Conservation (phyloP, 148 eudicot genomes). For the Tetragonia tetragonoides region DNA sequence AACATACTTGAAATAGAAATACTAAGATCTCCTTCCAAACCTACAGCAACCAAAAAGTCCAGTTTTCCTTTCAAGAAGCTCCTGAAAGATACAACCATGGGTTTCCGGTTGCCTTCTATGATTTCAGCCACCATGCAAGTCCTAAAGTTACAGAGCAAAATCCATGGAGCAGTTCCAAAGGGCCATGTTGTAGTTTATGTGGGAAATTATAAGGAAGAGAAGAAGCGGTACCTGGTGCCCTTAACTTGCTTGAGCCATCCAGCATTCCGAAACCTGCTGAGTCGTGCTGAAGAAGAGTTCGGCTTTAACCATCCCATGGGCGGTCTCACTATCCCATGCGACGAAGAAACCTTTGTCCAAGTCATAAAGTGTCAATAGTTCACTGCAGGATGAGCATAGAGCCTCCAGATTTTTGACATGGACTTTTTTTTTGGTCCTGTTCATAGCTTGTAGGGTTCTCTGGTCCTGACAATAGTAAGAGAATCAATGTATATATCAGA, state of each 20-base stretch:
- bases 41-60: background rate
- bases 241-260: conserved; percentile 53
- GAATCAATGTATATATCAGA: conserved; percentile 13
- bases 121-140: conserved; percentile 33
- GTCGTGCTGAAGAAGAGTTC: conserved; percentile 55
- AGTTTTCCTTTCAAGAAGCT: background rate
- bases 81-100: conserved; percentile 29
- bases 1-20: background rate
- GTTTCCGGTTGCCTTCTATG: conserved; percentile 39
- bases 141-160: conserved; percentile 32
- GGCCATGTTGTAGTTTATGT: conserved; percentile 63
- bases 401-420: conserved; percentile 5
- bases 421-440: background rate
- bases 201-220: conserved; percentile 33
- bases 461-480: background rate
- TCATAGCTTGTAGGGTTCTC: background rate
- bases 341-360: conserved; percentile 33
- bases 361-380: conserved; percentile 11
- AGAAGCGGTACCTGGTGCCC: conserved; percentile 52
- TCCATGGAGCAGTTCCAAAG: conserved; percentile 41
- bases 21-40: background rate
- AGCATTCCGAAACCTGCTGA: conserved; percentile 44
- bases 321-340: conserved; percentile 55
- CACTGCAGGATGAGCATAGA: background rate
- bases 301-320: conserved; percentile 69